Percentiles rank a stretch among this genome's conserved stretches.
These are phyloP conservation scores for Salmacisia buchloeana DNA, from an alignment of 1,284 basidiomycete genomes.

Conservation along the genomic window DNA sequence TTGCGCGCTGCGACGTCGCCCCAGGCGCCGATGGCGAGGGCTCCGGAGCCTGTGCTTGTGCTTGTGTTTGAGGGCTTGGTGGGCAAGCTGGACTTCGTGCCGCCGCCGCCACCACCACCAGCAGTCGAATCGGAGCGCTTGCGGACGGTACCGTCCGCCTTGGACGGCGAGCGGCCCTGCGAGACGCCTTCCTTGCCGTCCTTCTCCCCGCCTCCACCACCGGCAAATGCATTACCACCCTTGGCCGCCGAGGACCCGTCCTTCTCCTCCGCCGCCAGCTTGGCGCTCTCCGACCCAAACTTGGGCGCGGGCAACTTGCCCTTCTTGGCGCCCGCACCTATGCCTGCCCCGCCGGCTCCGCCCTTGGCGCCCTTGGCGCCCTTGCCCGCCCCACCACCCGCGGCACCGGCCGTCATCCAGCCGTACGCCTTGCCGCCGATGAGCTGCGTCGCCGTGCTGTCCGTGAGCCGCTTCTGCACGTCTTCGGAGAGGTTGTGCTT, in stretches of 20 bases:
- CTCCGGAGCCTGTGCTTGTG: neutral
- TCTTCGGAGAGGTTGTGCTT: constrained; percentile 44
- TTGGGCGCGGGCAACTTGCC: constrained; percentile 36
- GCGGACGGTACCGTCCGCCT: too few species aligned
- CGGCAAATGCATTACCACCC: neutral
- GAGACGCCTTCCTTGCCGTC: constrained; percentile 10
- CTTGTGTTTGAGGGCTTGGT: neutral
- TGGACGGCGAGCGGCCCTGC: too few species aligned
- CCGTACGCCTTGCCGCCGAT: constrained; percentile 10
- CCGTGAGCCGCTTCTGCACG: constrained; percentile 41
- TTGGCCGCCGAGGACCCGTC: too few species aligned
- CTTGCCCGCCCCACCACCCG: neutral
- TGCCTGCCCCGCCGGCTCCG: neutral
- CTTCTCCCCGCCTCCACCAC: neutral
- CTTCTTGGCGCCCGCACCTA: constrained; percentile 23
- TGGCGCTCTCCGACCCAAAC: constrained; percentile 21
- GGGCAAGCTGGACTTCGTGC: too few species aligned
- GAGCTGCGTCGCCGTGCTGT: constrained; percentile 48
- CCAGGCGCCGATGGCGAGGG: constrained; percentile 33
- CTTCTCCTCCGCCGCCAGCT: constrained; percentile 16
- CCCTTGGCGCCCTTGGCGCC: constrained; percentile 8
- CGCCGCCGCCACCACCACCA: too few species aligned
- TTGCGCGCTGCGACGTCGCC: constrained; percentile 43
- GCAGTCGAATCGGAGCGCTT: too few species aligned
- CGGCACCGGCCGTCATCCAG: constrained; percentile 18